These are phyloP conservation scores for Puya raimondii DNA, from an alignment of 176 grass and related monocot species.

Conservation along the genomic window DNA sequence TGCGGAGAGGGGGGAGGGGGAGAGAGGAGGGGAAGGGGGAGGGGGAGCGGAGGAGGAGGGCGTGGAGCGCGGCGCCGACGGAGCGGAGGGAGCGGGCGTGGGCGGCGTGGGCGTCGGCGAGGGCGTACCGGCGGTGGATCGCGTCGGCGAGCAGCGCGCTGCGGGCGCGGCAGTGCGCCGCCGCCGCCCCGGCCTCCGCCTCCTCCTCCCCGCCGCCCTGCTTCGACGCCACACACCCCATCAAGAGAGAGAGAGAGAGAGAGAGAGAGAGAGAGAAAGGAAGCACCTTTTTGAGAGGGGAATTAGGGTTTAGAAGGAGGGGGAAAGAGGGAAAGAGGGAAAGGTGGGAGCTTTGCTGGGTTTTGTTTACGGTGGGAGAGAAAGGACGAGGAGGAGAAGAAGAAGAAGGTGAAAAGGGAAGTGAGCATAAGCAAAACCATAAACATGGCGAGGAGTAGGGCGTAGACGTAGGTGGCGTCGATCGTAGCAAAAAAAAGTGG, in stretches of 20 bases:
- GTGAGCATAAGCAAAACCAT: not conserved
- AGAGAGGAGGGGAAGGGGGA: not conserved
- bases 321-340: not conserved
- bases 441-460: not conserved
- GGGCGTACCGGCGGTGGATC: conserved; percentile 9
- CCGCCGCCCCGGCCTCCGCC: not conserved
- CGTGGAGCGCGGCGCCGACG: conserved; percentile 13
- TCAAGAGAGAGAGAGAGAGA: not conserved
- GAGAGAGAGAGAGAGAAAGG: not conserved
- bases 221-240: conserved; percentile 20
- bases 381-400: not conserved
- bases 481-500: not conserved
- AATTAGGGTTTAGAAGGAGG: not conserved
- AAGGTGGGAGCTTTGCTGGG: conserved; percentile 30
- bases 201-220: not conserved
- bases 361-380: conserved; percentile 14
- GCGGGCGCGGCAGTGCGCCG: conserved; percentile 16
- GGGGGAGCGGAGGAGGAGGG: conserved; percentile 7
- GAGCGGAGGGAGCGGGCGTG: conserved; percentile 5
- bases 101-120: conserved; percentile 19
- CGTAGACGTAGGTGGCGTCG: not conserved
- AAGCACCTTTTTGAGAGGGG: not conserved
- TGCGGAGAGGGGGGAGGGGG: not conserved
- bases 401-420: not conserved
- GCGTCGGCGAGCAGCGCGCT: conserved; percentile 2